These are phyloP conservation scores for Alternaria novae-zelandiae DNA, from an alignment of 2,329 filamentous ascomycete species.

Conservation along the genomic window DNA sequence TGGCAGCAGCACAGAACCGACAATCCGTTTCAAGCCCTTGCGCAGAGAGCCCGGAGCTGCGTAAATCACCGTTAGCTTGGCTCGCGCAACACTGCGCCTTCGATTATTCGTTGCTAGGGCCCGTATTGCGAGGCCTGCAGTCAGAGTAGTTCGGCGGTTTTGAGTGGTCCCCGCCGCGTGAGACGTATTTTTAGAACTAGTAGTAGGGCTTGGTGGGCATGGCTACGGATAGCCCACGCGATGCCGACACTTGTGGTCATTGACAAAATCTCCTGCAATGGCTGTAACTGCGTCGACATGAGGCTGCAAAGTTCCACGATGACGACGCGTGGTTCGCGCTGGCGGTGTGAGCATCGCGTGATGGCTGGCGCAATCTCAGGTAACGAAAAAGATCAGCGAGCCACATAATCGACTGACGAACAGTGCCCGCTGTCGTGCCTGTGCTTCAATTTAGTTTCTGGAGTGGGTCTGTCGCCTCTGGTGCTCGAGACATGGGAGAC, in stretches of 20 bases:
- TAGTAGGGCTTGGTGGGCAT: slow-evolving; percentile 1
- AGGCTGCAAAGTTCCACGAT: slow-evolving; percentile 5
- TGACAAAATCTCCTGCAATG: slow-evolving; percentile 14
- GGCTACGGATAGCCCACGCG: slow-evolving; percentile 12
- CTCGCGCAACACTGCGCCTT: slow-evolving; percentile 30
- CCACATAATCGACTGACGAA: slow-evolving; percentile 15
- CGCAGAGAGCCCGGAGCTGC: slow-evolving; percentile 16
- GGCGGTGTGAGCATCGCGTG: slow-evolving; percentile 7
- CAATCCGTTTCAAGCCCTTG: slow-evolving; percentile 31
- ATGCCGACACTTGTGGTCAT: slow-evolving; percentile 25
- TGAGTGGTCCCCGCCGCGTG: slow-evolving; percentile 11
- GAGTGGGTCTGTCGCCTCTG: slow-evolving; percentile 2
- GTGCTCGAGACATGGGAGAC: slow-evolving; percentile 2
- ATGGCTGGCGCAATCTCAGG: slow-evolving; percentile 12
- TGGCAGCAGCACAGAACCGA: slow-evolving; percentile 28
- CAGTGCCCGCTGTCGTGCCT: slow-evolving; percentile 4
- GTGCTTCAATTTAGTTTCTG: slow-evolving; percentile 1
- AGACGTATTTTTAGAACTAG: slow-evolving; percentile 21
- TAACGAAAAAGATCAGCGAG: slow-evolving; percentile 7
- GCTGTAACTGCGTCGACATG: slow-evolving; percentile 5
- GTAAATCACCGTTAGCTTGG: slow-evolving; percentile 26
- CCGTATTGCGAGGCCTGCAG: slow-evolving; percentile 23
- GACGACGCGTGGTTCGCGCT: slow-evolving; percentile 15
- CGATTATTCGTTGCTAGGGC: slow-evolving; percentile 28
- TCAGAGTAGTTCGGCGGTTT: slow-evolving; percentile 15